A percentile compares a stretch with the other conserved stretches of the same genome.
Evolutionary conservation across 2,329 filamentous ascomycete genomes (phyloP).

Genomic region (Leptoxyphium fumago): DNA sequence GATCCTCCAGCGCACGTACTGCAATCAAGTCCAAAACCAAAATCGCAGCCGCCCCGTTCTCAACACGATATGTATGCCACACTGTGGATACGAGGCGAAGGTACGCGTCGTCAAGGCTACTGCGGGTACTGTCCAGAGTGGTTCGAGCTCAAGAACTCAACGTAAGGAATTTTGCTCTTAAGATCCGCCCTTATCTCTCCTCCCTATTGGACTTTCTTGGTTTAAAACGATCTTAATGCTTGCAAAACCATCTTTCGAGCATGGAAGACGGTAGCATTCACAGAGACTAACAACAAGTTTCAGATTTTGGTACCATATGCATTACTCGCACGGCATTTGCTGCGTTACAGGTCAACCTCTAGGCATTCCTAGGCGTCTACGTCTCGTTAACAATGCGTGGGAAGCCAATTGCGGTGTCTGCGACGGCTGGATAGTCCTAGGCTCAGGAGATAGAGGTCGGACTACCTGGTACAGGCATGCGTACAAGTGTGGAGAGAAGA

Average conservation of each 20-base stretch:
- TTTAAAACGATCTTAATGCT: neutral
- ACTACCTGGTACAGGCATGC: conserved; percentile 84
- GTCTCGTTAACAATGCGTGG: conserved; percentile 70
- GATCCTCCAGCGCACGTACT: neutral
- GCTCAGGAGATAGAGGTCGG: conserved; percentile 83
- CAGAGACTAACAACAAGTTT: neutral
- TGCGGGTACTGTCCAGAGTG: conserved; percentile 81
- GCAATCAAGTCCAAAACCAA: neutral
- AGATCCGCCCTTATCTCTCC: too few species aligned
- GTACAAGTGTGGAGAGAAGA: conserved; percentile 44
- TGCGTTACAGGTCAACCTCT: conserved; percentile 67
- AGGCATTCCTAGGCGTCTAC: conserved; percentile 59
- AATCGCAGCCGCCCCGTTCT: conserved; percentile 37
- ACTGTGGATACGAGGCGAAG: conserved; percentile 69
- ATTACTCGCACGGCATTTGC: conserved; percentile 75
- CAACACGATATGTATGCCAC: conserved; percentile 73
- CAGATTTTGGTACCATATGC: conserved; percentile 79
- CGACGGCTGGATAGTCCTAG: conserved; percentile 65
- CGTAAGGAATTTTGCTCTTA: conserved; percentile 17
- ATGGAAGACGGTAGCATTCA: too few species aligned
- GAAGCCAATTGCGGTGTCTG: conserved; percentile 66
- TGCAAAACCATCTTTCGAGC: neutral
- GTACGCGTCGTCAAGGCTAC: conserved; percentile 80
- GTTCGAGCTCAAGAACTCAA: conserved; percentile 79
- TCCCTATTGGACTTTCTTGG: neutral